A percentile compares a stretch with the other conserved stretches of the same genome.
These are phyloP conservation scores for Lactifluus volemus DNA, from an alignment of 768 basidiomycete species.

Conservation along the genomic window DNA sequence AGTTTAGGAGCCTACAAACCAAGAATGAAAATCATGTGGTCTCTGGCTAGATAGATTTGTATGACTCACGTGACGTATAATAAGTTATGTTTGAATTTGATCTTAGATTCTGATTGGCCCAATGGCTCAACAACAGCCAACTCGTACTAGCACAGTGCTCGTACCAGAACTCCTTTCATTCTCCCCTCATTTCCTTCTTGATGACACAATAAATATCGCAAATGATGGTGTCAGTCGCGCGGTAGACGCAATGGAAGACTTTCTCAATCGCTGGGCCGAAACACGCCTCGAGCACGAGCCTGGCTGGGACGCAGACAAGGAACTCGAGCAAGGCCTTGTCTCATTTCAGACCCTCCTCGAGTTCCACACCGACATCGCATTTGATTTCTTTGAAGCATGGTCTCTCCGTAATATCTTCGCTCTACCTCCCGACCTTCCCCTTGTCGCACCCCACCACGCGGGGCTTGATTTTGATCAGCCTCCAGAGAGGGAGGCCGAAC, in stretches of 20 bases:
- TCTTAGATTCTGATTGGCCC: not conserved
- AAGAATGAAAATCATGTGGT: no score
- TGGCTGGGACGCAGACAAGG: slow-evolving; percentile 54
- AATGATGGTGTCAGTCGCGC: slow-evolving; percentile 72
- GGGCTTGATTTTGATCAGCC: slow-evolving; percentile 56
- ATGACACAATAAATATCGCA: slow-evolving; percentile 78
- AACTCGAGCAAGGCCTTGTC: slow-evolving; percentile 72
- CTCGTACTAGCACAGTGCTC: slow-evolving; percentile 35
- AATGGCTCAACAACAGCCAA: slow-evolving; percentile 1
- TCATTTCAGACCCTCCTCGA: slow-evolving; percentile 85
- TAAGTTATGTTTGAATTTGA: no score
- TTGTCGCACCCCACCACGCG: slow-evolving; percentile 71
- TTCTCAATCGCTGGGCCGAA: slow-evolving; percentile 67
- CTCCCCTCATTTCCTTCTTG: slow-evolving; percentile 74
- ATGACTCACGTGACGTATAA: not conserved
- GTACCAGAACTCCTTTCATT: slow-evolving; percentile 74
- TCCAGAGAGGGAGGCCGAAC: slow-evolving; percentile 41
- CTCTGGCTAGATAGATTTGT: no score
- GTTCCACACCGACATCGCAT: slow-evolving; percentile 81
- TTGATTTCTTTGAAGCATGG: slow-evolving; percentile 91
- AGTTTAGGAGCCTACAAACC: not conserved
- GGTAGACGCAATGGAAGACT: slow-evolving; percentile 72
- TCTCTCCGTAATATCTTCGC: slow-evolving; percentile 81
- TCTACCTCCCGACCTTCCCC: slow-evolving; percentile 55
- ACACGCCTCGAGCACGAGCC: slow-evolving; percentile 42